Percentiles rank a stretch among this genome's conserved stretches.
These are phyloP conservation scores for Saccharomycopsis sp. DNA, from an alignment of 805 yeast genomes.

Conservation along the genomic window DNA sequence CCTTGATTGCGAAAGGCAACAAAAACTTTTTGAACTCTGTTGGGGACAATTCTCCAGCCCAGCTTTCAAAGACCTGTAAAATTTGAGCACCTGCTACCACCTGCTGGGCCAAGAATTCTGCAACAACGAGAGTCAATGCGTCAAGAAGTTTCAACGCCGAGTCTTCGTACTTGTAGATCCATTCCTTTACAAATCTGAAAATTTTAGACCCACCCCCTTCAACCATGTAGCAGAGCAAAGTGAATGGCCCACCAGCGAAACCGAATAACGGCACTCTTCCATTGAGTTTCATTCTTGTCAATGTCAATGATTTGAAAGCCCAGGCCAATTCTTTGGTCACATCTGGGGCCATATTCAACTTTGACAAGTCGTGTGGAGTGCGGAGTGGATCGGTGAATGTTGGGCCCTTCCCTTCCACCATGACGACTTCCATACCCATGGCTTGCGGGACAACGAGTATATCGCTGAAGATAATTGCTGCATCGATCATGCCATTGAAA, in stretches of 20 bases:
- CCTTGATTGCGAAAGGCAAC: constrained; percentile 77
- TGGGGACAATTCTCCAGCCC: constrained; percentile 97
- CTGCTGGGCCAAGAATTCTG: constrained; percentile 89
- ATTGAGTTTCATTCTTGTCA: constrained; percentile 74
- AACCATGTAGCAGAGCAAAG: constrained; percentile 89
- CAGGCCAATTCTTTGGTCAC: constrained; percentile 74
- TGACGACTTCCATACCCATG: constrained; percentile 90
- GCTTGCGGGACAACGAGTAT: constrained; percentile 96
- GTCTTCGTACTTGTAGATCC: constrained; percentile 78
- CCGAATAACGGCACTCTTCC: constrained; percentile 95
- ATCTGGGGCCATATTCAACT: constrained; percentile 55
- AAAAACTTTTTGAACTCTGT: constrained; percentile 81
- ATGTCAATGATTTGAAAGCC: constrained; percentile 90
- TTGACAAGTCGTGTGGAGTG: constrained; percentile 53
- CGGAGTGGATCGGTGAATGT: constrained; percentile 84
- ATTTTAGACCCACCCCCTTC: constrained; percentile 95
- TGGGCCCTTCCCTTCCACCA: constrained; percentile 94
- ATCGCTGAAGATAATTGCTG: constrained; percentile 94
- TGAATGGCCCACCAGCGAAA: constrained; percentile 98
- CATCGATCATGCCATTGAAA: constrained; percentile 83
- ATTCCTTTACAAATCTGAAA: constrained; percentile 83
- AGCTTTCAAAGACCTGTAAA: constrained; percentile 92
- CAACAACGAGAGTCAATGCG: constrained; percentile 75
- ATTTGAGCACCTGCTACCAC: constrained; percentile 98
- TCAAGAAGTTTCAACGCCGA: constrained; percentile 63